Percentiles rank a stretch among this genome's conserved stretches.
phyloP scores from a whole-genome alignment of 1,284 basidiomycete species.

The Erythrobasidium hasegawianum region DNA sequence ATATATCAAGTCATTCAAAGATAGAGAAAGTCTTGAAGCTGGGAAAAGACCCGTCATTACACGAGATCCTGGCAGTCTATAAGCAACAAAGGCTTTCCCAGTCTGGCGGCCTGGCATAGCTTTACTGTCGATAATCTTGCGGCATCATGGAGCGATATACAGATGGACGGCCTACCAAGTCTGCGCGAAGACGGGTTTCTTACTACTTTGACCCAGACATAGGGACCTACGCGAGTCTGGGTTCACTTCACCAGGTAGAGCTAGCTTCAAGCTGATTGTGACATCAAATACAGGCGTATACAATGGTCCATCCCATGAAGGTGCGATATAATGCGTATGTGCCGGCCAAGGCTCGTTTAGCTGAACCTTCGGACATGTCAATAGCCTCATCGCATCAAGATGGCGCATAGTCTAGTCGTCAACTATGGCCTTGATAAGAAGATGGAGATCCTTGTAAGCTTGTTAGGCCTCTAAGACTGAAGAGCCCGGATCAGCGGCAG shows the following conservation, averaged over 20 bases:
- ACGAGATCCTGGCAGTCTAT: no score
- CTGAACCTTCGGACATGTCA: conserved; percentile 14
- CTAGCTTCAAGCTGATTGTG: no score
- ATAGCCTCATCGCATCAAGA: conserved; percentile 66
- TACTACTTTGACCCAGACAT: conserved; percentile 34
- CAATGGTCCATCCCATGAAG: conserved; percentile 37
- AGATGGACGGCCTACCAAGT: conserved; percentile 21
- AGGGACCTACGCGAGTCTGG: conserved; percentile 20
- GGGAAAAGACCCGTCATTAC: no score
- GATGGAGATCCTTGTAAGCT: conserved; percentile 81
- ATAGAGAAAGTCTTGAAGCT: no score
- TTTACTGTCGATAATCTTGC: neutral
- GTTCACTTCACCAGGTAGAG: neutral
- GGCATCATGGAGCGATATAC: conserved; percentile 19
- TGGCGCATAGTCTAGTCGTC: conserved; percentile 86
- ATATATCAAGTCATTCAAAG: no score
- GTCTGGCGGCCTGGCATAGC: no score
- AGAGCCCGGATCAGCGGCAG: neutral
- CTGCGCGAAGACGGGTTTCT: conserved; percentile 20
- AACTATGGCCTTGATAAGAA: conserved; percentile 84
- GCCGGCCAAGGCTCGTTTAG: neutral
- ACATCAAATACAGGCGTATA: conserved; percentile 8
- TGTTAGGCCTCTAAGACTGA: neutral
- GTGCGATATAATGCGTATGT: conserved; percentile 1
- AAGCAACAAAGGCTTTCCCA: no score